Base-by-base conservation (phyloP, 805 yeast genomes). In the Ogataea neopini region DNA sequence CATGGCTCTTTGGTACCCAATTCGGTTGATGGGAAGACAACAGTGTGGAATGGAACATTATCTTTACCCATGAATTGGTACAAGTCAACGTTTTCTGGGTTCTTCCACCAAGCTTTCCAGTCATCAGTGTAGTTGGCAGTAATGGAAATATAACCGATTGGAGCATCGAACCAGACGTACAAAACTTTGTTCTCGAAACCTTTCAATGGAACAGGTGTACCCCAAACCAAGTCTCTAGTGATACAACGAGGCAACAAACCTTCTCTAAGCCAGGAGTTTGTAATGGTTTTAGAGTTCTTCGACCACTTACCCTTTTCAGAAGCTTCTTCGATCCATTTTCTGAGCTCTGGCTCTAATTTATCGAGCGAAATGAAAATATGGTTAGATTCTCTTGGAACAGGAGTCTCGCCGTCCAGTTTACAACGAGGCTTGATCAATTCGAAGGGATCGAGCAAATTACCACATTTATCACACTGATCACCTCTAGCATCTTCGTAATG, bases 51-150 rank as follows among this genome's bases (percentile, higher is more conserved):
- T 26, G 98, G 97, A 61, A 91, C 97, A 64, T 94, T 94, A 70
- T 94, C 99, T 69, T 94, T 94, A 70, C 99, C 99, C 99, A 94
- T 94, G 69, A 94, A 94, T 74, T 94, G 99, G 68, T 88, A 89
- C 57, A 94, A 74, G 56, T 86, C 71, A 53, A 94, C 97, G 52
- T 90, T 67, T 45, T 90, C 89, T n/a, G 96, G 96, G 63, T 86
- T 76, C 60, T 80, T 81, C 99, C 99, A 94, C 99, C 99, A 92
- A 58, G 80, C 65, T 60, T 77, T 72, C 98, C 98, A 92, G 44
- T 76, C 78, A 38, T 72, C 72, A 14, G 89, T 83, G 71, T 92
- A 95, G 67, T 86, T 86, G 20, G 98, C 97, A 23, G 99, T 94
- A 63, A 94, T 94, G 43, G 97, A 89, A 49, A 91, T 83, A 67